A percentile compares a stretch with the other conserved stretches of the same genome.
Conservation (phyloP, 2,329 filamentous ascomycete genomes). For the Colletotrichum sp. region DNA sequence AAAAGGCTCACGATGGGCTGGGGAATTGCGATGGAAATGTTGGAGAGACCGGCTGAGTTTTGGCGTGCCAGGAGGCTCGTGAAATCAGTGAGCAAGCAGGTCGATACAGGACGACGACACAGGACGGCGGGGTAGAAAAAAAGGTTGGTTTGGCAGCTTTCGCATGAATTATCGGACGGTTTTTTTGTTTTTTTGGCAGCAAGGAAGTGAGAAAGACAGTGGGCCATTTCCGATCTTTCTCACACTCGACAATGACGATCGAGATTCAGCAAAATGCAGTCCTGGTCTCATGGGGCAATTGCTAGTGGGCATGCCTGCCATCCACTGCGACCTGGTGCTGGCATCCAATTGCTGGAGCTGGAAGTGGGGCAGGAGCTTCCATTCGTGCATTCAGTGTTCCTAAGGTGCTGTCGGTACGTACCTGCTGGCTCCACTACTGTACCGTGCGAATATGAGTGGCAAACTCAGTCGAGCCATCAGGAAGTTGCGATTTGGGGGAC, state of each 20-base stretch:
- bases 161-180: background rate
- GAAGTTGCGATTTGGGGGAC: background rate
- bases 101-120: background rate
- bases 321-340: no score
- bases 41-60: background rate
- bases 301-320: no score
- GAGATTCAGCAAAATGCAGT: background rate
- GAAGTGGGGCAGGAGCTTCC: background rate
- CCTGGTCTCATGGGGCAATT: background rate
- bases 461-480: background rate
- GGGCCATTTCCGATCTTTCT: background rate
- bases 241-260: background rate
- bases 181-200: background rate
- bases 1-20: background rate
- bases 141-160: background rate
- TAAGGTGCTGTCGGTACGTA: no score
- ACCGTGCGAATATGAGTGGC: background rate
- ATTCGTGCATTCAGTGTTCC: no score
- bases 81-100: background rate
- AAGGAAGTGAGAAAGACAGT: background rate
- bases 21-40: background rate
- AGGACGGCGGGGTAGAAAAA: background rate
- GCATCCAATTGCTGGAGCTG: background rate
- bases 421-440: no score
- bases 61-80: background rate